Base-by-base conservation (phyloP, 495 filamentous ascomycete species). In the Massariosphaeria phaeospora region DNA sequence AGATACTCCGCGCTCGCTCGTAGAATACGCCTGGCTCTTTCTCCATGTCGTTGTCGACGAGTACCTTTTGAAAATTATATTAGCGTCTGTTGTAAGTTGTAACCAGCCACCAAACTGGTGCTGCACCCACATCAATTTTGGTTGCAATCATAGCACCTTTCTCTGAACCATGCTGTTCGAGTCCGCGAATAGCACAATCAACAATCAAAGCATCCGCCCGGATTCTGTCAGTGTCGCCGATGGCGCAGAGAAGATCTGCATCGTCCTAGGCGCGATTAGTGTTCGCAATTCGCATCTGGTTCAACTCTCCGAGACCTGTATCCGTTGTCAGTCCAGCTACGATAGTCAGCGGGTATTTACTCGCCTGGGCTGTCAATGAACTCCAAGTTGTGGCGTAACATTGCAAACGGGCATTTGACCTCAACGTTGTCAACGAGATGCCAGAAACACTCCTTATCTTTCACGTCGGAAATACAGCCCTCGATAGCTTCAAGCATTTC, bases 121-220 rank as follows among this genome's bases (percentile, higher is more conserved):
- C 36, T 20, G 36, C 8, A 55, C 54, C 34, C 26, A 50, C 46
- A 35, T 57, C 54, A 34, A 57, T 50, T 24, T 57, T 57, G 2
- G 54, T 57, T 2, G 54, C 54, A 13, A 57, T 29, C 2, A 57
- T 4, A 5, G 24, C 38, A n/a, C 49, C 54, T 6, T 20, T 18
- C 3, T 17, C 20, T n/a, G 39, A 6, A 7, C 54, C 54, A 26
- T 20, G 54, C 15, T 42, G 43, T 3, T 6, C 8, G 6, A 40
- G 10, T n/a, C n/a, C n/a, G n/a, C n/a, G n/a, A n/a, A n/a, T n/a
- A n/a, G n/a, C n/a, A n/a, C n/a, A n/a, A n/a, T n/a, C n/a, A n/a
- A n/a, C n/a, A n/a, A n/a, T n/a, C n/a, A n/a, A n/a, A n/a, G n/a
- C n/a, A 5, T 44, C 54, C 1, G 34, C 17, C 26, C 46, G 34